Percentiles rank a stretch among this genome's conserved stretches.
These are phyloP conservation scores for Xerocomellus intermedius DNA, from an alignment of 768 basidiomycete genomes.

Conservation along the genomic window DNA sequence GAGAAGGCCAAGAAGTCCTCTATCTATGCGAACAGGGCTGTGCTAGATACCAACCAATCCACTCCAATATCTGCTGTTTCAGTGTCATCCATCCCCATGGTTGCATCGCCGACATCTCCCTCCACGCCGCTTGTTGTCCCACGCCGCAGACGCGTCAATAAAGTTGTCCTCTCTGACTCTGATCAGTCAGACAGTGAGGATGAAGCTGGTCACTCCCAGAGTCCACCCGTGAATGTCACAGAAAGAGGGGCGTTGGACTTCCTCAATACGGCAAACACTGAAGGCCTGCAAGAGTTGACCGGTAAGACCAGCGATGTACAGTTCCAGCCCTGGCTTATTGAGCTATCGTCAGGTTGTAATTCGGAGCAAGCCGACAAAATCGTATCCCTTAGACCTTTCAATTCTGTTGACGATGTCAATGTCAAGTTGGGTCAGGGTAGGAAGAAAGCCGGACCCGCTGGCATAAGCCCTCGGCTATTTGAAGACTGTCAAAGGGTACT, in stretches of 20 bases:
- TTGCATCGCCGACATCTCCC: constrained; percentile 39
- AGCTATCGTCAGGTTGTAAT: constrained; percentile 58
- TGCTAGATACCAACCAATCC: constrained; percentile 46
- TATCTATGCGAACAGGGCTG: constrained; percentile 70
- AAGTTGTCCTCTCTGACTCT: constrained; percentile 63
- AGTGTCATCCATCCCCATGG: constrained; percentile 30
- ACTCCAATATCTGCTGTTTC: constrained; percentile 36
- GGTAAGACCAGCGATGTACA: constrained; percentile 42
- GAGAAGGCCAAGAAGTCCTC: constrained; percentile 82
- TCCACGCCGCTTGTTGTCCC: constrained; percentile 41
- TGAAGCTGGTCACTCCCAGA: constrained; percentile 35
- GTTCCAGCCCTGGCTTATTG: constrained; percentile 2
- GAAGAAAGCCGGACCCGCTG: constrained; percentile 78
- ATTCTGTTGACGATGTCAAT: constrained; percentile 70
- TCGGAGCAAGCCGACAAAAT: constrained; percentile 79
- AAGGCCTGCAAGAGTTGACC: constrained; percentile 71
- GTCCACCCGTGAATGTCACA: constrained; percentile 37
- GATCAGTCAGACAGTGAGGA: constrained; percentile 51
- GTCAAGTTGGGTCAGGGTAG: constrained; percentile 79
- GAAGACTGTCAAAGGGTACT: constrained; percentile 88
- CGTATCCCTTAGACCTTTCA: constrained; percentile 76
- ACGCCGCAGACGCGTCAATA: constrained; percentile 54
- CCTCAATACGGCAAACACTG: constrained; percentile 60
- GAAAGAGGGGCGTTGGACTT: constrained; percentile 60
- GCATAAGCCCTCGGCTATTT: constrained; percentile 87